Evolutionary conservation across 164 flowering plant species (phyloP).

Genomic region (Platanus orientalis): DNA sequence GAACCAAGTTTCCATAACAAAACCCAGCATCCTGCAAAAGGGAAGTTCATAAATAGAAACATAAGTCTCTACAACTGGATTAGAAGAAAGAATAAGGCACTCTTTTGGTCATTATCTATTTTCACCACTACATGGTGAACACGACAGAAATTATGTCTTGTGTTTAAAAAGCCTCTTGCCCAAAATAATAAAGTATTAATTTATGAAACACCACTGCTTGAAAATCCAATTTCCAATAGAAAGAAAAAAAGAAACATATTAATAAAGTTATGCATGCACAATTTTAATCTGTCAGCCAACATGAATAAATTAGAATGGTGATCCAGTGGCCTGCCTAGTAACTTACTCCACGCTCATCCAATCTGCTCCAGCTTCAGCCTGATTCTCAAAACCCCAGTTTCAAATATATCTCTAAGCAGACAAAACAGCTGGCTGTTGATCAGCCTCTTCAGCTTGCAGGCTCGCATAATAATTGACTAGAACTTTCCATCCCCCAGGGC

Average conservation of each 20-base stretch:
- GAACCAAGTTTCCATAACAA: too few relatives aligned
- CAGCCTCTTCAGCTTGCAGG: slow-evolving; percentile 11
- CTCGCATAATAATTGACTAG: slow-evolving; percentile 55
- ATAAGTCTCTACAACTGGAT: too few relatives aligned
- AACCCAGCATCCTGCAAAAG: too few relatives aligned
- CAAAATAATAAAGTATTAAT: too few relatives aligned
- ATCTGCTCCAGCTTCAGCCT: not conserved
- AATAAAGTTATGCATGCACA: not conserved
- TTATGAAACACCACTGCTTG: too few relatives aligned
- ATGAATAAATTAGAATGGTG: not conserved
- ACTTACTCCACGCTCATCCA: not conserved
- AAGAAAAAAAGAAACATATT: not conserved
- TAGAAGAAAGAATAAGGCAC: too few relatives aligned
- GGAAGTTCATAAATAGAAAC: too few relatives aligned
- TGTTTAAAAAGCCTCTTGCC: too few relatives aligned
- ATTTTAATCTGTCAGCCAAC: not conserved
- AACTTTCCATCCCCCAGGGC: slow-evolving; percentile 63
- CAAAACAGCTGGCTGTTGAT: not conserved
- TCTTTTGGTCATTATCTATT: too few relatives aligned
- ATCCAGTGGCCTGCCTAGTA: not conserved
- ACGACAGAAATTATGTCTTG: too few relatives aligned
- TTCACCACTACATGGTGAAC: too few relatives aligned
- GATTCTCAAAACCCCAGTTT: not conserved
- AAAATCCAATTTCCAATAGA: not conserved
- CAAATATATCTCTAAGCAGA: not conserved